Evolutionary conservation across 441 rosid species (phyloP).

Genomic region (Arabidopsis hybrid): DNA sequence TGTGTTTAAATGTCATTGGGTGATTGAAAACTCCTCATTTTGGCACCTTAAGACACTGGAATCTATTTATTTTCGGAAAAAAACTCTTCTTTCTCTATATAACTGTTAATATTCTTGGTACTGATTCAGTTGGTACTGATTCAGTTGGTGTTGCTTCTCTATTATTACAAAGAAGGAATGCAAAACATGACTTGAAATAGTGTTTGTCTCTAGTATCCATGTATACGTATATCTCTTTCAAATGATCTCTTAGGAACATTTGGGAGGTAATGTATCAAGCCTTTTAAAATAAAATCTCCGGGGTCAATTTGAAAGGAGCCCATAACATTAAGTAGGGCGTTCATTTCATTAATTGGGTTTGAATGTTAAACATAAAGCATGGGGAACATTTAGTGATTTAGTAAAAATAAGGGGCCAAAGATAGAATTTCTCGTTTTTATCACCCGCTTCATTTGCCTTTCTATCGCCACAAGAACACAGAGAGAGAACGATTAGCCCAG

Average conservation of each 20-base stretch:
- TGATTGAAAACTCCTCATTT: slow-evolving; percentile 40
- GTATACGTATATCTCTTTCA: no score
- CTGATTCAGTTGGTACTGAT: not conserved
- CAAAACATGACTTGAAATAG: no score
- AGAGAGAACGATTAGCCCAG: slow-evolving; percentile 1
- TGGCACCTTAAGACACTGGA: slow-evolving; percentile 35
- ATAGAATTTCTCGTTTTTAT: slow-evolving; percentile 3
- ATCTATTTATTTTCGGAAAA: slow-evolving; percentile 33
- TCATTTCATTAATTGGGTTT: no score
- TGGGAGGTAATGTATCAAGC: no score
- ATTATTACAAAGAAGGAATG: not conserved
- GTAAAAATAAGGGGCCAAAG: not conserved
- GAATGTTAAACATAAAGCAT: no score
- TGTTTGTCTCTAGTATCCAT: no score
- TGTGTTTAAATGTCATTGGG: slow-evolving; percentile 40
- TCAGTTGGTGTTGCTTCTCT: slow-evolving; percentile 42
- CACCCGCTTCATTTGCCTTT: slow-evolving; percentile 39
- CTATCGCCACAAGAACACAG: slow-evolving; percentile 40
- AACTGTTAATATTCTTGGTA: slow-evolving; percentile 38
- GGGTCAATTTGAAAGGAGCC: no score
- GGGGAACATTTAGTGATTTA: slow-evolving; percentile 2
- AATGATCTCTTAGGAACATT: no score
- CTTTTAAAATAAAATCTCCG: no score
- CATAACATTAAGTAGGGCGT: no score
- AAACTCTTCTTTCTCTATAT: slow-evolving; percentile 13